A percentile compares a stretch with the other conserved stretches of the same genome.
phyloP scores from a whole-genome alignment of 2,329 filamentous ascomycete species.

The Neurospora sp. region DNA sequence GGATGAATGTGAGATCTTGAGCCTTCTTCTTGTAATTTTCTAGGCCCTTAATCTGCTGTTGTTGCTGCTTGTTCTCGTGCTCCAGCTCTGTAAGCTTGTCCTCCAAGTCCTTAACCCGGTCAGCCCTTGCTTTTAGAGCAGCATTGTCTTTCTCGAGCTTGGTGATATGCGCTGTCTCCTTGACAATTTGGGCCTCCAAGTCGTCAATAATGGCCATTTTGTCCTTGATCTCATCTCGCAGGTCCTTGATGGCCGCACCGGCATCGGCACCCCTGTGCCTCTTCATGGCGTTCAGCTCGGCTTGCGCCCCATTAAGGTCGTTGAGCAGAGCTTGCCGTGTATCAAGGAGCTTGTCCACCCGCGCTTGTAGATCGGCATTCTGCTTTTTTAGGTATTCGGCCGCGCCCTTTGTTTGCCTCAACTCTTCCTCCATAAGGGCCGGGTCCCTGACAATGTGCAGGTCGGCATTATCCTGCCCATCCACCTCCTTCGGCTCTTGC shows the following conservation, averaged over 20 bases:
- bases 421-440: slow-evolving; percentile 47
- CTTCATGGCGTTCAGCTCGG: slow-evolving; percentile 44
- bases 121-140: slow-evolving; percentile 34
- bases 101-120: slow-evolving; percentile 40
- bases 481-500: slow-evolving; percentile 12
- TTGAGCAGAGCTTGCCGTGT: slow-evolving; percentile 57
- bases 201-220: slow-evolving; percentile 49
- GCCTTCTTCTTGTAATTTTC: slow-evolving; percentile 28
- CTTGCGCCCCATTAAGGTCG: slow-evolving; percentile 47
- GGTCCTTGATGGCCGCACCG: slow-evolving; percentile 40
- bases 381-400: slow-evolving; percentile 45
- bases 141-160: slow-evolving; percentile 39
- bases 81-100: slow-evolving; percentile 52
- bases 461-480: slow-evolving; percentile 21
- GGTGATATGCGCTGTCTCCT: slow-evolving; percentile 35
- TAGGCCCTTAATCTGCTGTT: slow-evolving; percentile 27
- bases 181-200: slow-evolving; percentile 57
- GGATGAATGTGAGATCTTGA: slow-evolving; percentile 25
- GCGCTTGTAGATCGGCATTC: slow-evolving; percentile 48
- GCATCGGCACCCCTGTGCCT: slow-evolving; percentile 43
- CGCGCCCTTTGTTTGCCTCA: slow-evolving; percentile 39
- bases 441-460: slow-evolving; percentile 32
- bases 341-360: slow-evolving; percentile 49
- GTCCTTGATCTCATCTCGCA: slow-evolving; percentile 51
- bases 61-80: slow-evolving; percentile 35